Evolutionary conservation across 2,329 filamentous ascomycete genomes (phyloP).

Genomic region (Xylaria sp.): DNA sequence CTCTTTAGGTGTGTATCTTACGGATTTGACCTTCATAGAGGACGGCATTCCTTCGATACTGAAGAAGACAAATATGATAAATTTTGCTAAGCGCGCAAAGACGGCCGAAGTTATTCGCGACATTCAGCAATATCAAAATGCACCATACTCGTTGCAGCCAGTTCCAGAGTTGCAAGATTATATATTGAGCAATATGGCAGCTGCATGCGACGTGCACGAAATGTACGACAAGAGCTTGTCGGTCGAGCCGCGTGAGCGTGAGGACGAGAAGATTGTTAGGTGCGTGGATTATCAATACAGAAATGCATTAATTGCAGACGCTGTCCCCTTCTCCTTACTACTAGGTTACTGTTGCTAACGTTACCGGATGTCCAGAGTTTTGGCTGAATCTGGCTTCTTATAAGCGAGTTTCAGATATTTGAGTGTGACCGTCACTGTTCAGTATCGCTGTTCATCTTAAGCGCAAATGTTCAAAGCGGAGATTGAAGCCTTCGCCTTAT

Average conservation of each 20-base stretch:
- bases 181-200: constrained; percentile 95
- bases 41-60: constrained; percentile 96
- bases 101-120: constrained; percentile 98
- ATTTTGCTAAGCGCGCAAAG: constrained; percentile 98
- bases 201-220: constrained; percentile 94
- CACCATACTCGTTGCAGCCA: constrained; percentile 90
- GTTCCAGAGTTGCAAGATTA: constrained; percentile 96
- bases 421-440: constrained; percentile 2
- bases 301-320: constrained; percentile 17
- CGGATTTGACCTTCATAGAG: constrained; percentile 97
- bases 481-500: background rate
- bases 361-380: constrained; percentile 56
- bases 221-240: constrained; percentile 98
- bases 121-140: constrained; percentile 98
- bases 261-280: constrained; percentile 99
- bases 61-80: constrained; percentile 96
- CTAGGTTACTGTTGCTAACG: constrained; percentile 40
- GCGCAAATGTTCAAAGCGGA: background rate
- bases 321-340: background rate
- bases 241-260: constrained; percentile 92
- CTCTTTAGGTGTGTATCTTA: constrained; percentile 85
- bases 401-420: constrained; percentile 50
- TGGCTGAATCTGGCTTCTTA: constrained; percentile 70
- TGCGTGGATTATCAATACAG: constrained; percentile 58
- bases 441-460: constrained; percentile 11